phyloP scores from a whole-genome alignment of 768 basidiomycete genomes.

The Vararia minispora region DNA sequence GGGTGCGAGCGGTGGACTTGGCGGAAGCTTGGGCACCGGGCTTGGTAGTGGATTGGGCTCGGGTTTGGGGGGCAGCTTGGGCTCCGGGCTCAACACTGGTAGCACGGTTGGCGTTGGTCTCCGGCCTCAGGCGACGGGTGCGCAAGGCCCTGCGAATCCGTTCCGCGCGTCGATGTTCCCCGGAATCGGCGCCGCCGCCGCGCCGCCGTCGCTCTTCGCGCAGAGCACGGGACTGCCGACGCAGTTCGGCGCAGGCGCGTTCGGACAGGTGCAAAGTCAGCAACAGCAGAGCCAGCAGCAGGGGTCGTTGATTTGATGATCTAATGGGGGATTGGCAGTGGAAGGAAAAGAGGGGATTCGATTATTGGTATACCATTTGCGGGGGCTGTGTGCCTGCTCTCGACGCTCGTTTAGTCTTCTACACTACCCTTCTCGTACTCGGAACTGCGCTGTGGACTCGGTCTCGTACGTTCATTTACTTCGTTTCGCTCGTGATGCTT shows the following conservation, averaged over 20 bases:
- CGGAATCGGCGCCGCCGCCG: slow-evolving; percentile 3
- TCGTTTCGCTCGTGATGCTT: no score
- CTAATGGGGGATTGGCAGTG: slow-evolving; percentile 2
- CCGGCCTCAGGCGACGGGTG: slow-evolving; percentile 29
- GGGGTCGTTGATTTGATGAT: slow-evolving; percentile 37
- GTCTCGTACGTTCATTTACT: no score
- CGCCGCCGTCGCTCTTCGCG: slow-evolving; percentile 10
- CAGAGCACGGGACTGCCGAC: slow-evolving; percentile 11
- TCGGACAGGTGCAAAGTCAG: slow-evolving; percentile 11
- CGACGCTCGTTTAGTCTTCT: not conserved
- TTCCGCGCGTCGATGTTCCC: slow-evolving; percentile 30
- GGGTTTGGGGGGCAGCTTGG: no score
- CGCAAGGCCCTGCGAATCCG: slow-evolving; percentile 25
- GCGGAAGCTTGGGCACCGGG: slow-evolving; percentile 59
- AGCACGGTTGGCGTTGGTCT: slow-evolving; percentile 23
- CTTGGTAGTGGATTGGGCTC: slow-evolving; percentile 28
- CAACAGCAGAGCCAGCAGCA: slow-evolving; percentile 19
- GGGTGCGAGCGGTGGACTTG: slow-evolving; percentile 5
- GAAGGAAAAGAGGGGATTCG: no score
- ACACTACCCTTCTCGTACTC: not conserved
- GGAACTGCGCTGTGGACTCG: no score
- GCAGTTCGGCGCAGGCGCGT: slow-evolving; percentile 14
- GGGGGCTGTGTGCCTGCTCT: no score
- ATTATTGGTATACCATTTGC: no score
- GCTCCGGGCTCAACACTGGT: no score